Conservation (phyloP, 305 asterid species). For the Striga hermonthica region DNA sequence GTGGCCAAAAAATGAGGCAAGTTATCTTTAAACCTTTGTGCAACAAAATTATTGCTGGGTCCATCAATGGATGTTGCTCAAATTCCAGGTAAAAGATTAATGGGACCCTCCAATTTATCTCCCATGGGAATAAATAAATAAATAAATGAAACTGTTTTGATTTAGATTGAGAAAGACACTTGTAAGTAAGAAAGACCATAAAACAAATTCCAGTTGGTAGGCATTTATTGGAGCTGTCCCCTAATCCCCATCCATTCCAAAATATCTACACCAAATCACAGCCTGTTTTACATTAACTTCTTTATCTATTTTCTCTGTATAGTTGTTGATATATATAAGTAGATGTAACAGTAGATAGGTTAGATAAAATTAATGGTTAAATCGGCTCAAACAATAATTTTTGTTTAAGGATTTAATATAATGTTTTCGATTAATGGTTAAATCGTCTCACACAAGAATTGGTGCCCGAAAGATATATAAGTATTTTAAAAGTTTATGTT, state of each 20-base stretch:
- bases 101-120: background rate
- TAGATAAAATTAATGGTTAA: background rate
- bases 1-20: background rate
- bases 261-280: background rate
- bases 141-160: background rate
- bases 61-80: background rate
- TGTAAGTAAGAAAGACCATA: background rate
- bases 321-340: background rate
- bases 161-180: background rate
- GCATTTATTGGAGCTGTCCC: background rate
- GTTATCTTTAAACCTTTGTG: background rate
- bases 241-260: background rate
- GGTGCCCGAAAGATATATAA: too few relatives aligned
- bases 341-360: background rate
- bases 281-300: background rate
- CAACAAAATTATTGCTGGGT: background rate
- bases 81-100: background rate
- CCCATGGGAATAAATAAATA: background rate
- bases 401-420: conserved; percentile 38
- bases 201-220: background rate
- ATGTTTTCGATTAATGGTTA: too few relatives aligned
- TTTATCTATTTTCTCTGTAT: background rate
- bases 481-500: too few relatives aligned
- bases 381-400: conserved; percentile 54
- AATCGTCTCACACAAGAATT: too few relatives aligned